Evolutionary conservation across 805 yeast species (phyloP).

Genomic region (Saccharomyces mikatae): DNA sequence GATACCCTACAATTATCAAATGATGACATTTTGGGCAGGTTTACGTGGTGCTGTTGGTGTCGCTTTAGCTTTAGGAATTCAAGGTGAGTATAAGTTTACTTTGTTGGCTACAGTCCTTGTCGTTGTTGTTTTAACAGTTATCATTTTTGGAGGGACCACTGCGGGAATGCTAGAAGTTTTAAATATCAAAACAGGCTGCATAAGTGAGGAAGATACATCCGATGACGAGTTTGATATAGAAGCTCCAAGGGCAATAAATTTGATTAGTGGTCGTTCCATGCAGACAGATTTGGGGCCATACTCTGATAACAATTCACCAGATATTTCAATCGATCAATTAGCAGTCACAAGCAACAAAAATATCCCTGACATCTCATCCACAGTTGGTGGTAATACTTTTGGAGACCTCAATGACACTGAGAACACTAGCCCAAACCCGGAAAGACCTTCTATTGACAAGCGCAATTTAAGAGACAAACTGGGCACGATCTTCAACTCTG

Average conservation of each 20-base stretch:
- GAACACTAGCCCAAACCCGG: neutral
- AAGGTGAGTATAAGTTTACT: constrained; percentile 85
- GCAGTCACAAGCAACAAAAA: constrained; percentile 5
- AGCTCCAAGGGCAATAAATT: constrained; percentile 37
- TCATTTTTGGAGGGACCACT: constrained; percentile 95
- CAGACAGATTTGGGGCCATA: constrained; percentile 12
- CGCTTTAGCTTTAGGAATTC: constrained; percentile 94
- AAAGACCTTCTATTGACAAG: neutral
- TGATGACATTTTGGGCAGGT: constrained; percentile 99
- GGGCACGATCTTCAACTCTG: constrained; percentile 23
- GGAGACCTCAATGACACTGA: neutral
- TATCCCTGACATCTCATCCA: neutral
- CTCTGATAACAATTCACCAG: constrained; percentile 23
- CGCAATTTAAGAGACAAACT: constrained; percentile 8
- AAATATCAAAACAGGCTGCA: constrained; percentile 85
- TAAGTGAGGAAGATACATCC: constrained; percentile 63
- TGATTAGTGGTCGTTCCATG: constrained; percentile 1
- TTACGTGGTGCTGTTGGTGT: constrained; percentile 98
- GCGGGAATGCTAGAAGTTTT: constrained; percentile 95
- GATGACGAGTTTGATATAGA: constrained; percentile 97
- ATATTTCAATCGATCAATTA: constrained; percentile 14
- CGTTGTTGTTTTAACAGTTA: constrained; percentile 92
- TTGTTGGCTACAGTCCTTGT: constrained; percentile 90
- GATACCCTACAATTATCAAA: constrained; percentile 89
- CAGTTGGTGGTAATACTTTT: neutral